A percentile compares a stretch with the other conserved stretches of the same genome.
Conservation (phyloP, 805 yeast species). For the Schwanniomyces occidentalis region DNA sequence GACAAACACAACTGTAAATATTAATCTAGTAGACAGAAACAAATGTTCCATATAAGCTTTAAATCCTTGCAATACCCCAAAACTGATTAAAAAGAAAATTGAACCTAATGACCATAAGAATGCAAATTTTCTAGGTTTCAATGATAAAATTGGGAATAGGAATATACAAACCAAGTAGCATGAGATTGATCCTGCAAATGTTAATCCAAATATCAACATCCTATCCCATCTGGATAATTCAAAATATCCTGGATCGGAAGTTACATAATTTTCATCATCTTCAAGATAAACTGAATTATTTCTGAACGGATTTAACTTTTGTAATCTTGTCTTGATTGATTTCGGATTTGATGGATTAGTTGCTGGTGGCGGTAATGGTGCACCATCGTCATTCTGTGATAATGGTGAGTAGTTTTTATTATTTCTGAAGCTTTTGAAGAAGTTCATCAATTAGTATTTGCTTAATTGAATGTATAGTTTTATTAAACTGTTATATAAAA, state of each 20-base stretch:
- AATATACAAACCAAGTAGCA: slow-evolving; percentile 45
- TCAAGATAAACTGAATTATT: slow-evolving; percentile 37
- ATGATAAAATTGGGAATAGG: slow-evolving; percentile 41
- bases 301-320: slow-evolving; percentile 40
- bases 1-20: slow-evolving; percentile 38
- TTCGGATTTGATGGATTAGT: slow-evolving; percentile 22
- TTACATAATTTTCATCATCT: slow-evolving; percentile 44
- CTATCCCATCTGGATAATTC: slow-evolving; percentile 48
- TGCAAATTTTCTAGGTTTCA: slow-evolving; percentile 47
- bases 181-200: slow-evolving; percentile 42
- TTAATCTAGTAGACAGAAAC: slow-evolving; percentile 41
- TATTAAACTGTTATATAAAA: no score
- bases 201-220: slow-evolving; percentile 44
- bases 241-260: slow-evolving; percentile 44
- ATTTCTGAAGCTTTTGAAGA: slow-evolving; percentile 34
- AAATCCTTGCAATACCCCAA: slow-evolving; percentile 47
- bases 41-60: slow-evolving; percentile 41
- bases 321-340: slow-evolving; percentile 30
- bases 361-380: slow-evolving; percentile 40
- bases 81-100: slow-evolving; percentile 45
- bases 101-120: slow-evolving; percentile 49
- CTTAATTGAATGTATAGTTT: no score
- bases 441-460: no score
- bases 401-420: slow-evolving; percentile 28
- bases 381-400: slow-evolving; percentile 32